These are phyloP conservation scores for Pisolithus albus DNA, from an alignment of 768 basidiomycete species.

Conservation along the genomic window DNA sequence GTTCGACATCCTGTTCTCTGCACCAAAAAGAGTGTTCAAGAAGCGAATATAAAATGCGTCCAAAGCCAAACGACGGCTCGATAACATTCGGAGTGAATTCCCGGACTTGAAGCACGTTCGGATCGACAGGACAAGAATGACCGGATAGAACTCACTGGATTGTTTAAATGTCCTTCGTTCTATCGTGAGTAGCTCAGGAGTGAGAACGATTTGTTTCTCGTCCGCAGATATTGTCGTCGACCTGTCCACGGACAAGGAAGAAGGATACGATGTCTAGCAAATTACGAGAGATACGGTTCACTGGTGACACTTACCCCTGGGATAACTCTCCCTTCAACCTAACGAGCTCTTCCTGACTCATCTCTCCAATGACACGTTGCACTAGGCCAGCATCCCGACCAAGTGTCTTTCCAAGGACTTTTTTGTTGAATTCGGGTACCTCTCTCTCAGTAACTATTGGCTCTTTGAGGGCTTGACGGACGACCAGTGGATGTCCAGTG, in stretches of 20 bases:
- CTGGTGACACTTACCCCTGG: slow-evolving; percentile 51
- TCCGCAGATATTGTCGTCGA: slow-evolving; percentile 51
- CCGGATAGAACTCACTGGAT: slow-evolving; percentile 47
- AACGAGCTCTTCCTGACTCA: slow-evolving; percentile 60
- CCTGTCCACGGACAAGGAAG: slow-evolving; percentile 28
- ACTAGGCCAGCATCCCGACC: slow-evolving; percentile 72
- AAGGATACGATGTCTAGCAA: not conserved
- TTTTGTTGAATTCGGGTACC: slow-evolving; percentile 80
- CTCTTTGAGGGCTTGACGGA: slow-evolving; percentile 79
- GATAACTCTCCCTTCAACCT: slow-evolving; percentile 65
- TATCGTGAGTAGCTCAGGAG: slow-evolving; percentile 68
- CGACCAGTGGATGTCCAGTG: slow-evolving; percentile 82
- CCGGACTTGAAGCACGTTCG: slow-evolving; percentile 54
- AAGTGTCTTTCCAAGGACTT: slow-evolving; percentile 81
- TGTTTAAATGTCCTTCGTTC: slow-evolving; percentile 84
- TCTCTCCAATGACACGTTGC: slow-evolving; percentile 53
- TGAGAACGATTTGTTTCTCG: slow-evolving; percentile 63
- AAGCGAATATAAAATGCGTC: slow-evolving; percentile 88
- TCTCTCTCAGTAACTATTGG: slow-evolving; percentile 78
- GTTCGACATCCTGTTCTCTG: slow-evolving; percentile 85
- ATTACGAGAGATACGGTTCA: slow-evolving; percentile 7
- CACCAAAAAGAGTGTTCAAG: slow-evolving; percentile 97
- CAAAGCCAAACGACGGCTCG: slow-evolving; percentile 96
- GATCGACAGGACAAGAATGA: slow-evolving; percentile 5
- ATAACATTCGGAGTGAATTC: slow-evolving; percentile 98